Conservation (phyloP, 208 protist species). For the Acanthamoeba triangularis region DNA sequence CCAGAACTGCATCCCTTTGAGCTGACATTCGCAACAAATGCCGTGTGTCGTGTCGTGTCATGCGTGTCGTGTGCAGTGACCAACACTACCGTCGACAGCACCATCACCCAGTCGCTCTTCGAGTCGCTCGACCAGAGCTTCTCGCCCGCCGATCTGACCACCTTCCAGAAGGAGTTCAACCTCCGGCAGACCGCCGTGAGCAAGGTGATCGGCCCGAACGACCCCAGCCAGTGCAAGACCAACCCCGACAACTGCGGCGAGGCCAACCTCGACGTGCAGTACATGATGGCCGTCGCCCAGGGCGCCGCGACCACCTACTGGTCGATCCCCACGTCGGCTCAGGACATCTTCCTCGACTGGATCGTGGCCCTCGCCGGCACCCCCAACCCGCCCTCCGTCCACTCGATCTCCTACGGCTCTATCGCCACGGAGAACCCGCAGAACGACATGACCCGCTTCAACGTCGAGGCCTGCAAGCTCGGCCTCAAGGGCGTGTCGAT, state of each 20-base stretch:
- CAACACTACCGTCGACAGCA: not conserved
- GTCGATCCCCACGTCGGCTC: conserved; percentile 40
- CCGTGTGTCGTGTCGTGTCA: no score
- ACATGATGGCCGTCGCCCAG: conserved; percentile 71
- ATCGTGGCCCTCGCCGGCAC: conserved; percentile 63
- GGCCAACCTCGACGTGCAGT: conserved; percentile 71
- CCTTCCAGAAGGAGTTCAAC: conserved; percentile 20
- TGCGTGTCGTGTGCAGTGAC: not conserved
- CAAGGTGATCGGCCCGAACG: conserved; percentile 46
- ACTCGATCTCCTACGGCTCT: conserved; percentile 72
- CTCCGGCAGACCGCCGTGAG: not conserved
- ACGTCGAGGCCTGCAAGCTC: conserved; percentile 41
- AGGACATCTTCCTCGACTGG: conserved; percentile 72
- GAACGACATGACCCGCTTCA: conserved; percentile 37
- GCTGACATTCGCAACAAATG: not conserved
- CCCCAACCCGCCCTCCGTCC: conserved; percentile 44
- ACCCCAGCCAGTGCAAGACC: not conserved
- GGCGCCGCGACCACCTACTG: conserved; percentile 54
- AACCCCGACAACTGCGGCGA: conserved; percentile 63
- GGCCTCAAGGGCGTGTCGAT: conserved; percentile 80
- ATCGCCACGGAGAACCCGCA: conserved; percentile 8
- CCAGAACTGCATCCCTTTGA: no score
- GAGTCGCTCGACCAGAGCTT: conserved; percentile 53
- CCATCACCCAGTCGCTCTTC: conserved; percentile 24
- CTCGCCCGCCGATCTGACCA: not conserved